Conservation (phyloP, 2,329 filamentous ascomycete species). For the Lecanicillium sp. region DNA sequence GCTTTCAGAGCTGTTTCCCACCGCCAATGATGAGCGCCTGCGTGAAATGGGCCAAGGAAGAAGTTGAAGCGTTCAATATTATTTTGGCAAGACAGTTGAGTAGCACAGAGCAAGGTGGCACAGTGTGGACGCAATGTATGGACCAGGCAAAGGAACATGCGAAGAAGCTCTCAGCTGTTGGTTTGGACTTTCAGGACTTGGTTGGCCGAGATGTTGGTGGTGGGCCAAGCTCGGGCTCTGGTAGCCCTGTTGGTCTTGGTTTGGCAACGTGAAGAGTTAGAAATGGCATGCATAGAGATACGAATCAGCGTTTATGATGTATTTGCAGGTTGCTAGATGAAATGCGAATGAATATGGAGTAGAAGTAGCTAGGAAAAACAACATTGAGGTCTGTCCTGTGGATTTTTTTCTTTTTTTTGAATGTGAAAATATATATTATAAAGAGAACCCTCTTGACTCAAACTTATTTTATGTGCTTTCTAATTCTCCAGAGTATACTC, state of each 20-base stretch:
- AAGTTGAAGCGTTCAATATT: constrained; percentile 83
- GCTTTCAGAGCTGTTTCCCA: constrained; percentile 82
- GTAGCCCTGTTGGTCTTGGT: constrained; percentile 34
- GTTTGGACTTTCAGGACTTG: constrained; percentile 79
- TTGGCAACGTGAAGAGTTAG: constrained; percentile 14
- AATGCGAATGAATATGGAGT: not conserved
- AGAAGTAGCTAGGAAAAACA: too few species aligned
- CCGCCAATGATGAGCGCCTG: constrained; percentile 84
- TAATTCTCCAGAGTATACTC: too few species aligned
- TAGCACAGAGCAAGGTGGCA: constrained; percentile 68
- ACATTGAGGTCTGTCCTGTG: too few species aligned
- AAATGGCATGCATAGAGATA: not conserved
- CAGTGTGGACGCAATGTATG: constrained; percentile 77
- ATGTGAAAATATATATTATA: too few species aligned
- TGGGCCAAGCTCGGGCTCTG: constrained; percentile 11
- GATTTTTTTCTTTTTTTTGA: too few species aligned
- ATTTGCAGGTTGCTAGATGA: too few species aligned
- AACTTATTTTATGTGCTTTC: too few species aligned
- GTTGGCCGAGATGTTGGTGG: constrained; percentile 52
- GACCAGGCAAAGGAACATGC: constrained; percentile 74
- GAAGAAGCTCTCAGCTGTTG: constrained; percentile 71
- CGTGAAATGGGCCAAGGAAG: constrained; percentile 96
- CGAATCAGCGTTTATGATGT: not conserved
- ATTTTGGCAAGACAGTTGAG: constrained; percentile 78
- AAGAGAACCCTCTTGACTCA: too few species aligned